A percentile compares a stretch with the other conserved stretches of the same genome.
These are phyloP conservation scores for Chrysoporthe puriensis DNA, from an alignment of 2,329 filamentous ascomycete species.

Conservation along the genomic window DNA sequence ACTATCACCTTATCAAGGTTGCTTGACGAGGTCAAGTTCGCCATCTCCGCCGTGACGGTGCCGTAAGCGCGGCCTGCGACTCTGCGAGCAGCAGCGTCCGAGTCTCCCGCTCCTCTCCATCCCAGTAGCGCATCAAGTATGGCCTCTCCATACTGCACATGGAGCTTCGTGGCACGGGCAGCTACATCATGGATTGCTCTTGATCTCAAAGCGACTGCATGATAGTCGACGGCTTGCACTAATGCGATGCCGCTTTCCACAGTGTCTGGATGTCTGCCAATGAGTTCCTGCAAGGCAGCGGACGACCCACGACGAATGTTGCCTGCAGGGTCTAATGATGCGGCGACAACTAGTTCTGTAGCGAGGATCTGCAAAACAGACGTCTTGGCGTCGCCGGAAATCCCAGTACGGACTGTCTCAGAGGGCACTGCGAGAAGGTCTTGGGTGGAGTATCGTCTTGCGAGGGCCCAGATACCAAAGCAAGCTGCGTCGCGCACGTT, in stretches of 20 bases:
- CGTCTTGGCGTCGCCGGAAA: slow-evolving; percentile 40
- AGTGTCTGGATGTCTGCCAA: slow-evolving; percentile 88
- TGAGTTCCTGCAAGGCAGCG: slow-evolving; percentile 89
- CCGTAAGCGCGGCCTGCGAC: slow-evolving; percentile 74
- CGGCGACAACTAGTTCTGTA: slow-evolving; percentile 78
- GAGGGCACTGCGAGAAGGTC: slow-evolving; percentile 71
- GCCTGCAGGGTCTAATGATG: slow-evolving; percentile 84
- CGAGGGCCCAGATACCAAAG: slow-evolving; percentile 93
- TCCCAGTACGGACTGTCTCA: slow-evolving; percentile 47
- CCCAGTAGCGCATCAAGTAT: slow-evolving; percentile 72
- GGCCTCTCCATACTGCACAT: slow-evolving; percentile 69
- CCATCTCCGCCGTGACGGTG: slow-evolving; percentile 50
- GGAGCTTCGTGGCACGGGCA: slow-evolving; percentile 67
- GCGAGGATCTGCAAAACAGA: slow-evolving; percentile 77
- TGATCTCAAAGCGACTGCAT: slow-evolving; percentile 84
- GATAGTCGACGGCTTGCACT: slow-evolving; percentile 91
- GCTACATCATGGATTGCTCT: slow-evolving; percentile 81
- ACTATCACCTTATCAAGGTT: slow-evolving; percentile 30
- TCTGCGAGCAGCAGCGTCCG: slow-evolving; percentile 74
- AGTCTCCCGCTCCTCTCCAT: slow-evolving; percentile 87
- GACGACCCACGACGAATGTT: slow-evolving; percentile 94
- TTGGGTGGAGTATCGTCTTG: slow-evolving; percentile 79
- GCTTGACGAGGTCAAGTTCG: slow-evolving; percentile 27
- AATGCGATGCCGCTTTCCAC: slow-evolving; percentile 80
- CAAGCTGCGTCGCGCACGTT: slow-evolving; percentile 95